phyloP scores from a whole-genome alignment of 441 rosid genomes.

The Populus hybrid region DNA sequence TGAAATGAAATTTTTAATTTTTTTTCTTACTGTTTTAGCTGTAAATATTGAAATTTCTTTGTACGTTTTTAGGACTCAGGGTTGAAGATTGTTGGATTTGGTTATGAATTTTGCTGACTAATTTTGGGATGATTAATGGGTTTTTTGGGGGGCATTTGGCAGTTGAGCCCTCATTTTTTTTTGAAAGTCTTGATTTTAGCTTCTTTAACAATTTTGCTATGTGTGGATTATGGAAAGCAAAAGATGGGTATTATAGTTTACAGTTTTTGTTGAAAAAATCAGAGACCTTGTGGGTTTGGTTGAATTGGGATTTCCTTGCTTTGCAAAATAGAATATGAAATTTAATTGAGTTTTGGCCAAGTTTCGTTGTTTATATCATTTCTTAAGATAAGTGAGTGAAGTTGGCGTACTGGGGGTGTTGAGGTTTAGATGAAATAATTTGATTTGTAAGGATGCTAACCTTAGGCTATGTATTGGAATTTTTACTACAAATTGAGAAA shows the following conservation, averaged over 20 bases:
- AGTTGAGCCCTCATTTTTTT: no score
- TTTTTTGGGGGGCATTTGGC: no score
- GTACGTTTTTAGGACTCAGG: no score
- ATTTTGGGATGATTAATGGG: no score
- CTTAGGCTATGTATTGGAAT: neutral
- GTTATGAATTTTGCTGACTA: no score
- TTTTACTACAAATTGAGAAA: neutral
- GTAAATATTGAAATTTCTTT: no score
- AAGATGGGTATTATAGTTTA: neutral
- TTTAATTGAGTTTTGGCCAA: neutral
- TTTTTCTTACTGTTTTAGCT: no score
- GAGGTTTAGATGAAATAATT: neutral
- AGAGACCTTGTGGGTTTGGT: neutral
- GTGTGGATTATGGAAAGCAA: neutral
- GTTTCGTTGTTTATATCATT: neutral
- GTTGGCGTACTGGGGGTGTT: neutral
- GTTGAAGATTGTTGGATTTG: no score
- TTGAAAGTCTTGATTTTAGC: neutral
- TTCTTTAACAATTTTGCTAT: neutral
- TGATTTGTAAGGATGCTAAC: neutral
- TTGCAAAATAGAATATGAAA: neutral
- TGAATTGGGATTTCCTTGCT: neutral
- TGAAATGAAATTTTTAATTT: neutral
- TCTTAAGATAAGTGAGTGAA: neutral
- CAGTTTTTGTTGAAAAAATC: neutral